Evolutionary conservation across 805 yeast species (phyloP), one percentile per base, ranked within the genome.

Genomic region (Peterozyma toletana): DNA sequence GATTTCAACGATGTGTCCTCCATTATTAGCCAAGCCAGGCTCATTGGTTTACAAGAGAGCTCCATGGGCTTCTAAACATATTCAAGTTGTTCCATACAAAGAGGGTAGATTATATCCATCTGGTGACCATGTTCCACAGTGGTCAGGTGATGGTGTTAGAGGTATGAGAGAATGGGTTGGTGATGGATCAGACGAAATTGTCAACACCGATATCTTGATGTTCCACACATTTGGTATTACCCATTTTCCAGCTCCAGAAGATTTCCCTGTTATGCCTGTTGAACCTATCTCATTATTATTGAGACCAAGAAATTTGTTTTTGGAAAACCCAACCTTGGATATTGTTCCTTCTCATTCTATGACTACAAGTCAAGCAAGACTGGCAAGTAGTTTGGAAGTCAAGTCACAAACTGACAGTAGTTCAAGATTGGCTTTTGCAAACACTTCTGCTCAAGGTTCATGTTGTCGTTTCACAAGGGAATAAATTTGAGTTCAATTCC

Each of bases 211-310:
- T 59, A 73, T 85, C 48, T 73, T 85, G 42, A 66, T 81, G 55
- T 86, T 79, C 80, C 90, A 85, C 64, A 85, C 91, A 29, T 85
- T 86, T 56, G 93, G 93, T 56, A 77, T 85, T 52, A 80, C 91
- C 31, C 95, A 85, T 61, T 81, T 84, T 77, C 95, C 95, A 47
- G 82, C 90, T 11, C 91, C 93, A 47, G 93, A 85, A 68, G 95
- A 85, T 63, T 85, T 84, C 82, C 93, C 93, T 45, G 76, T 85
- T 50, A 85, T 85, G 93, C 93, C 93, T 39, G 83, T 88, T 40
- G 95, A 85, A 66, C 84, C 87, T 56, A 80, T 85, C 55, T 77
- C 83, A 47, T 68, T 85, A 53, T 68, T 81, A 67, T 68, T 85
- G 59, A 77, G 90, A 63, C 93, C 93, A 53, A 73, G 91, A 60